Conservation (phyloP, 306 rosid genomes). For the Trifolium pratense region DNA sequence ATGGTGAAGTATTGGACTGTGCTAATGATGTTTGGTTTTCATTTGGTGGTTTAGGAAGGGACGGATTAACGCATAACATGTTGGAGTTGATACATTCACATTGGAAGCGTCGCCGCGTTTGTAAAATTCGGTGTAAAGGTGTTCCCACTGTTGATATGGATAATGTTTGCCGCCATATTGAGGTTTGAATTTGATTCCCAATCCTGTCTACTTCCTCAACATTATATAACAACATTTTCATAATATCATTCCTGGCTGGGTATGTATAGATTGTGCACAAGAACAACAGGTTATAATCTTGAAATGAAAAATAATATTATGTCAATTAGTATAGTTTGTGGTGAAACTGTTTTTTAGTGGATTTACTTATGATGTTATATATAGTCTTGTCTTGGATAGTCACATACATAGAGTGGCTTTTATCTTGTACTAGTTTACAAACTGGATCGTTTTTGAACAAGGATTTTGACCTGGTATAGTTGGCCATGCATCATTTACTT, state of each 20-base stretch:
- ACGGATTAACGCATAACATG: slow-evolving; percentile 96
- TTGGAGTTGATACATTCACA: slow-evolving; percentile 94
- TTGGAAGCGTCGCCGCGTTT: slow-evolving; percentile 77
- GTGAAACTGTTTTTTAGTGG: slow-evolving; percentile 1
- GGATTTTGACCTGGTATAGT: not conserved
- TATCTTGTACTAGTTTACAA: not conserved
- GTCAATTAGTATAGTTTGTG: not conserved
- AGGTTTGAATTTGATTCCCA: slow-evolving; percentile 53
- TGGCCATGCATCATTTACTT: not conserved
- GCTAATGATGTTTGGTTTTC: slow-evolving; percentile 43
- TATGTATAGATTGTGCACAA: slow-evolving; percentile 20
- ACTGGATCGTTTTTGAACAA: not conserved
- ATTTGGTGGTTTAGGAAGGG: slow-evolving; percentile 70
- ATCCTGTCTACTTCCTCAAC: not conserved
- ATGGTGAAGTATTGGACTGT: slow-evolving; percentile 11
- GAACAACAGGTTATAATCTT: not conserved
- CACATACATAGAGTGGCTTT: not conserved
- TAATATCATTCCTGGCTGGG: not conserved
- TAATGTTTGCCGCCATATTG: slow-evolving; percentile 79
- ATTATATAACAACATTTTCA: not conserved
- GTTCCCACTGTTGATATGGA: slow-evolving; percentile 96
- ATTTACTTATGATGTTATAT: slow-evolving; percentile 1
- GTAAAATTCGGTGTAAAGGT: slow-evolving; percentile 91
- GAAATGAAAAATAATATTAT: not conserved
- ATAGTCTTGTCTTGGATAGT: not conserved